Conservation (phyloP, 371 early-diverging fungal genomes). For the Apophysomyces elegans region DNA sequence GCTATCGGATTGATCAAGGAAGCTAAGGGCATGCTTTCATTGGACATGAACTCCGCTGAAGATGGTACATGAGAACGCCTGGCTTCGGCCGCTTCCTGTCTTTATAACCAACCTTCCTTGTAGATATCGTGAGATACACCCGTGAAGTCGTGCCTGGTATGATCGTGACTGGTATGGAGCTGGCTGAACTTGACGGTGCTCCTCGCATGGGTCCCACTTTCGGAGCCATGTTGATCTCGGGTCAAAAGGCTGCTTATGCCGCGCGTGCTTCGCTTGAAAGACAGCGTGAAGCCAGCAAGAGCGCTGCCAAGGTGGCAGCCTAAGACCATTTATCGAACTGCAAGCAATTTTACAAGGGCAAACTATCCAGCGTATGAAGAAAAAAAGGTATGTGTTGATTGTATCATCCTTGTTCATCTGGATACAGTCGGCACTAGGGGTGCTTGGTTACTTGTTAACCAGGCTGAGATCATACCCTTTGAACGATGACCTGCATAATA, state of each 20-base stretch:
- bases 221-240: constrained; percentile 76
- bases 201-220: constrained; percentile 74
- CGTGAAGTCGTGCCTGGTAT: constrained; percentile 77
- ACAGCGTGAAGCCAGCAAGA: constrained; percentile 29
- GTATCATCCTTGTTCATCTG: constrained; percentile 19
- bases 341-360: constrained; percentile 15
- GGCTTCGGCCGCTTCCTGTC: no score
- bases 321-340: constrained; percentile 4
- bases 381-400: constrained; percentile 26
- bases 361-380: constrained; percentile 7
- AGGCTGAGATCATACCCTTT: constrained; percentile 53
- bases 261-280: constrained; percentile 50
- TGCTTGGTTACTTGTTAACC: constrained; percentile 36
- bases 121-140: constrained; percentile 65
- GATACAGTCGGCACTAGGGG: constrained; percentile 46
- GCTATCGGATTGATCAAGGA: constrained; percentile 63
- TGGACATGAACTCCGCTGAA: constrained; percentile 79
- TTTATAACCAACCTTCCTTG: not conserved
- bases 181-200: constrained; percentile 64
- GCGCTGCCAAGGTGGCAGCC: constrained; percentile 24
- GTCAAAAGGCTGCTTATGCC: constrained; percentile 72
- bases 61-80: constrained; percentile 35
- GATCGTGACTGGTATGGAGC: constrained; percentile 77
- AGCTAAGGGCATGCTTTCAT: constrained; percentile 69
- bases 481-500: constrained; percentile 52